phyloP scores from a whole-genome alignment of 768 basidiomycete genomes.

The Amanita subjunquillea region DNA sequence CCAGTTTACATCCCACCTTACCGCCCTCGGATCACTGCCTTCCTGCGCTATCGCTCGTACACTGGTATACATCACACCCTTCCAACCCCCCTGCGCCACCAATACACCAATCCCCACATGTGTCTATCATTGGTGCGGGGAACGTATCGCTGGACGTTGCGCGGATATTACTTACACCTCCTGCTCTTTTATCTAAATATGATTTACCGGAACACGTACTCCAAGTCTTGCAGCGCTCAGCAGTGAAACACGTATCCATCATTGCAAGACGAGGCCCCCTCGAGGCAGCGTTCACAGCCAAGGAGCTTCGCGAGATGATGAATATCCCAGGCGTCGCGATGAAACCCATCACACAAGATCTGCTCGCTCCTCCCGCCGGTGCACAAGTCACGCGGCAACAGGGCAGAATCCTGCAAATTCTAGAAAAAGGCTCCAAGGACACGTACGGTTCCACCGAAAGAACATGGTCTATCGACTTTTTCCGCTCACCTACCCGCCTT shows the following conservation, averaged over 20 bases:
- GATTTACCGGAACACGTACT: constrained; percentile 76
- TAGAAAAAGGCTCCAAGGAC: constrained; percentile 52
- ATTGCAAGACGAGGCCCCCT: constrained; percentile 80
- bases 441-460: constrained; percentile 39
- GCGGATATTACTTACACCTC: constrained; percentile 73
- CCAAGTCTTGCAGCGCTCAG: constrained; percentile 47
- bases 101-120: constrained; percentile 55
- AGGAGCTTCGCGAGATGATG: constrained; percentile 85
- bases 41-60: constrained; percentile 77
- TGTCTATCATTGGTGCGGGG: constrained; percentile 86
- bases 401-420: constrained; percentile 52
- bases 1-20: constrained; percentile 45
- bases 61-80: constrained; percentile 96
- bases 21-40: constrained; percentile 36
- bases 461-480: constrained; percentile 79
- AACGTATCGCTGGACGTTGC: constrained; percentile 93
- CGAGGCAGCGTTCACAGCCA: constrained; percentile 85
- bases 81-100: constrained; percentile 47
- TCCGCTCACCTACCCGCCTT: constrained; percentile 55
- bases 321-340: constrained; percentile 56
- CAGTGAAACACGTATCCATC: constrained; percentile 70
- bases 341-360: constrained; percentile 41
- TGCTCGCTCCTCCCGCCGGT: constrained; percentile 23
- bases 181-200: constrained; percentile 49
- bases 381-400: constrained; percentile 48